These are phyloP conservation scores for Blastobotrys attinorum DNA, from an alignment of 805 yeast species.

Conservation along the genomic window DNA sequence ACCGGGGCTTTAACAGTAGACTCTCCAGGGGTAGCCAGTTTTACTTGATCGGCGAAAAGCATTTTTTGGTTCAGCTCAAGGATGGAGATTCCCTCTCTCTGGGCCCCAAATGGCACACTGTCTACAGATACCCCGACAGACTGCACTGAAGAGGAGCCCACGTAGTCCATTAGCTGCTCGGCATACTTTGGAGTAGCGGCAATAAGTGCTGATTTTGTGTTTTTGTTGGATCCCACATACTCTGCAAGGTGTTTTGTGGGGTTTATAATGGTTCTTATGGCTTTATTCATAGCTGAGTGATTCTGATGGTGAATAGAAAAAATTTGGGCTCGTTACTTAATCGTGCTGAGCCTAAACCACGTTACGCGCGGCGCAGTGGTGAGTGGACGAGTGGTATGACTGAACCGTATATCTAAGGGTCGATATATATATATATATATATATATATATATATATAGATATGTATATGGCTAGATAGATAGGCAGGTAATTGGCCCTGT, in stretches of 20 bases:
- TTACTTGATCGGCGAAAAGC: constrained; percentile 17
- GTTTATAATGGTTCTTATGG: neutral
- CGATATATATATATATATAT: no score
- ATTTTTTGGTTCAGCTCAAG: constrained; percentile 15
- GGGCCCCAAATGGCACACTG: constrained; percentile 27
- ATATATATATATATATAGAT: no score
- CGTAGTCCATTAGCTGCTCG: constrained; percentile 17
- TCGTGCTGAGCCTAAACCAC: no score
- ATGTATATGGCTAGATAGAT: no score
- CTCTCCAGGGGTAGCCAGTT: constrained; percentile 1
- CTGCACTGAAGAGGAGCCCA: constrained; percentile 14
- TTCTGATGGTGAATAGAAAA: no score
- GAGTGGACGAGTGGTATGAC: no score
- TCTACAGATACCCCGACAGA: constrained; percentile 25
- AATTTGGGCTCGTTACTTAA: no score
- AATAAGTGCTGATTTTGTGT: constrained; percentile 20
- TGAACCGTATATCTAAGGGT: no score
- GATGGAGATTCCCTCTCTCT: constrained; percentile 25
- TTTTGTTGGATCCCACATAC: neutral
- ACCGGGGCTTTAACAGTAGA: neutral
- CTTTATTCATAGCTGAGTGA: no score
- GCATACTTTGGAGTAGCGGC: constrained; percentile 31
- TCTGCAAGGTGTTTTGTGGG: neutral
- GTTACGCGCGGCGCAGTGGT: no score
- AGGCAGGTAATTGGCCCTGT: no score